Percentiles rank a stretch among this genome's conserved stretches.
phyloP scores from a whole-genome alignment of 2,329 filamentous ascomycete genomes.

The Phaeosphaeria sp. region DNA sequence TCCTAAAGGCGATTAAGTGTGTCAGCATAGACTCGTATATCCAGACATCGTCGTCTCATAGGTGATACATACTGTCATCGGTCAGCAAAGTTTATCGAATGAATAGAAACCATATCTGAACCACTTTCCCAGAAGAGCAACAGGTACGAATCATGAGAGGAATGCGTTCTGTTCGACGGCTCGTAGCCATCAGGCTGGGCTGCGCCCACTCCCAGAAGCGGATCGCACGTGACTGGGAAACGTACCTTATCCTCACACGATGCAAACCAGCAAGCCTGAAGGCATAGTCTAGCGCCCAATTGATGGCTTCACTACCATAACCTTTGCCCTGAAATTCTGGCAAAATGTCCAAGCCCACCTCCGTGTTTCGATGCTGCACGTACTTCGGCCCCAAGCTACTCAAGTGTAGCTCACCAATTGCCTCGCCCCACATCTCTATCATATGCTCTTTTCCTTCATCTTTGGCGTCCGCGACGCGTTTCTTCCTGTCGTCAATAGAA shows the following conservation, averaged over 20 bases:
- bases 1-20: not conserved
- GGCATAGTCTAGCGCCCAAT: slow-evolving; percentile 57
- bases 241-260: slow-evolving; percentile 47
- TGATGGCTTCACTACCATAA: slow-evolving; percentile 57
- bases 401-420: slow-evolving; percentile 19
- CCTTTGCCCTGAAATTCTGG: slow-evolving; percentile 31
- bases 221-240: not conserved
- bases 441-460: not conserved
- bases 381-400: not conserved
- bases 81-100: not conserved
- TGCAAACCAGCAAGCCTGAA: slow-evolving; percentile 56
- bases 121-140: not conserved
- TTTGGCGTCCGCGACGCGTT: not conserved
- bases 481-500: not conserved
- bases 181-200: not conserved
- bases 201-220: not conserved
- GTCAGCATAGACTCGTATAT: not conserved
- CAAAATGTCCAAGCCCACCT: slow-evolving; percentile 51
- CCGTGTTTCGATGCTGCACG: slow-evolving; percentile 52
- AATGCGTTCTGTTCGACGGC: not conserved
- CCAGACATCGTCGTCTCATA: not conserved
- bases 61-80: not conserved
- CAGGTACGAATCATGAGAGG: not conserved
- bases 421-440: slow-evolving; percentile 10
- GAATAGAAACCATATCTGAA: not conserved